phyloP scores from a whole-genome alignment of 2,329 filamentous ascomycete genomes.

The Phaeomoniella chlamydospora region DNA sequence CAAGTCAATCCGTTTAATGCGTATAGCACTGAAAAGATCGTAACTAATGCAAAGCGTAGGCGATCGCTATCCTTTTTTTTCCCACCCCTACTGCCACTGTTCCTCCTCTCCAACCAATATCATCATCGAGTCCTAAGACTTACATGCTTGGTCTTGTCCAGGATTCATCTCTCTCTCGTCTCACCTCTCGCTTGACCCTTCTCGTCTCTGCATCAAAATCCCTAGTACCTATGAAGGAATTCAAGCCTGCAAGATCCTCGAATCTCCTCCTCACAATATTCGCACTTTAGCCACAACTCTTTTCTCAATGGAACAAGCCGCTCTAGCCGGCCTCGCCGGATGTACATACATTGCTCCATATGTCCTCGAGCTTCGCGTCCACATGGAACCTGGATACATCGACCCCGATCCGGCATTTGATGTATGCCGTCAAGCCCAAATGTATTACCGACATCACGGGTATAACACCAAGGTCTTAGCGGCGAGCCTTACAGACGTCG shows the following conservation, averaged over 20 bases:
- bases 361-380: slow-evolving; percentile 50
- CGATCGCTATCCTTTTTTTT: background rate
- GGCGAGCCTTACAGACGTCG: background rate
- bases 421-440: background rate
- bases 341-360: slow-evolving; percentile 51
- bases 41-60: slow-evolving; percentile 37
- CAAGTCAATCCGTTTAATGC: slow-evolving; percentile 45
- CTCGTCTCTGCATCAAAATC: slow-evolving; percentile 48
- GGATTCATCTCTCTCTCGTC: slow-evolving; percentile 37
- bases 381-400: slow-evolving; percentile 29
- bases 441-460: background rate
- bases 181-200: slow-evolving; percentile 29
- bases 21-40: slow-evolving; percentile 33
- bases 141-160: slow-evolving; percentile 12
- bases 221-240: slow-evolving; percentile 50
- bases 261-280: slow-evolving; percentile 31
- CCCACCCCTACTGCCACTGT: background rate
- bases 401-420: background rate
- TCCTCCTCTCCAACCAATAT: background rate
- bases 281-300: slow-evolving; percentile 48
- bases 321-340: slow-evolving; percentile 39
- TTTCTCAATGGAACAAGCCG: slow-evolving; percentile 47
- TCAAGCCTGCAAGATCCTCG: slow-evolving; percentile 40
- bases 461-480: background rate
- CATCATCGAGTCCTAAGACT: background rate